Evolutionary conservation across 148 eudicot species (phyloP), one percentile per base, ranked within the genome.

Genomic region (Silene latifolia): DNA sequence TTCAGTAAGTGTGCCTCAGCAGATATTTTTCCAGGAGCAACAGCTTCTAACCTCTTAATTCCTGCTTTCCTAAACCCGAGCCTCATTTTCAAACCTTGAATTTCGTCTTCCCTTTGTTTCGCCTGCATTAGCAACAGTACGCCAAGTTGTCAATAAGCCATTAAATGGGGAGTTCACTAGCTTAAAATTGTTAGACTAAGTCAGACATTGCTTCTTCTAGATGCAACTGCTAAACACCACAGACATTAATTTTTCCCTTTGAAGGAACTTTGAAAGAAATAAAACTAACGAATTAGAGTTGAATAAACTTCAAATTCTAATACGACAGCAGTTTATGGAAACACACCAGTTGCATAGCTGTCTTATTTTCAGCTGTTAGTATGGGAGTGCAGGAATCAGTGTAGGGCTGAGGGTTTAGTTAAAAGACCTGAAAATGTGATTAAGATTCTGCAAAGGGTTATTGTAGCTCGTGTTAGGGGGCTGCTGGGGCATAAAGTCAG

Each of bases 21-120:
- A 35, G 96, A 88, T 59, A 89, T 90, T 86, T 95, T 95, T 65
- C 97, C 99, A 2, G 97, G 83, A 67, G 93, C 97, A 85, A 95
- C 89, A 63, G 89, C 88, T 83, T 95, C 96, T 60, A 95, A 81
- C 81, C 99, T 89, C 82, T 95, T 95, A 73, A 95, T 83, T 78
- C 89, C 97, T 42, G 96, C 88, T 84, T 95, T 97, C 77, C 99
- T 89, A 74, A 95, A 95, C 79, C 94, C 82, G 35, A 95, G 83
- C 82, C 96, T 88, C 99, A 95, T 90, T 87, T 92, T 95, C 66
- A 95, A 79, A n/a, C n/a, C n/a, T n/a, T n/a, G n/a, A n/a, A n/a
- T n/a, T n/a, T n/a, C n/a, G n/a, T n/a, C n/a, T n/a, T 89, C 97
- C 77, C 97, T 89, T 88, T 95, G 97, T 82, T 90, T 95, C 39